Evolutionary conservation across 208 protist species (phyloP), one percentile per base, ranked within the genome.

Genomic region (Crithidia sp.): DNA sequence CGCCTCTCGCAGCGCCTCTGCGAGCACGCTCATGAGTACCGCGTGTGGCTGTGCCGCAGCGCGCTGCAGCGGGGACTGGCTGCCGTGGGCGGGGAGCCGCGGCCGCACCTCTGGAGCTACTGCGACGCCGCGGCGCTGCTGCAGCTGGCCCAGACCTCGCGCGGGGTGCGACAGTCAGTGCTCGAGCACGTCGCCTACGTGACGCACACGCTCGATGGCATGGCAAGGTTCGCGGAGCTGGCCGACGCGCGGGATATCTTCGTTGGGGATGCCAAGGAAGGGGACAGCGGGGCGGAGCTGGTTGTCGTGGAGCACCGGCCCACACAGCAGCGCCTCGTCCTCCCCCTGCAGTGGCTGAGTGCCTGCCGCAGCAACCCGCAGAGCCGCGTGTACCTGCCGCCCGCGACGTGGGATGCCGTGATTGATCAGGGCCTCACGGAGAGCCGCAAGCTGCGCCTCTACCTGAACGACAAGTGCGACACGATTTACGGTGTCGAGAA

Each of bases 401-500:
- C 8, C 19, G 49, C 56, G 37, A 58, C 8, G 47, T 91, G 77
- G 87, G 67, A 87, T 7, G 58, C 47, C 10, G 66, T 83, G 7
- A 82, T 93, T 60, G 88, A 93, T 58, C 43, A 52, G 3, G 74
- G 67, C 8, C 62, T 91, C 40, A 58, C 62, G 16, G 56, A 67
- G 54, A 93, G 88, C 74, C 67, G 63, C 49, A 93, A 93, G 71
- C 74, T 93, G 53, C 85, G 88, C 17, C 74, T 91, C 60, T 89
- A 91, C 71, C 55, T 93, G 5, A 86, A 86, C 68, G 88, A 91
- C 71, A 93, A 91, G 81, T 90, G 67, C 58, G 88, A 89, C 67
- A 87, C 70, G 45, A 69, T 79, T 41, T 93, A 90, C 74, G 68
- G 74, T 10, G 53, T 72, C 13, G 85, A 90, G 62, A 59, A 67